Evolutionary conservation across 331 rosid genomes (phyloP).

Genomic region (Quercus tomentella): DNA sequence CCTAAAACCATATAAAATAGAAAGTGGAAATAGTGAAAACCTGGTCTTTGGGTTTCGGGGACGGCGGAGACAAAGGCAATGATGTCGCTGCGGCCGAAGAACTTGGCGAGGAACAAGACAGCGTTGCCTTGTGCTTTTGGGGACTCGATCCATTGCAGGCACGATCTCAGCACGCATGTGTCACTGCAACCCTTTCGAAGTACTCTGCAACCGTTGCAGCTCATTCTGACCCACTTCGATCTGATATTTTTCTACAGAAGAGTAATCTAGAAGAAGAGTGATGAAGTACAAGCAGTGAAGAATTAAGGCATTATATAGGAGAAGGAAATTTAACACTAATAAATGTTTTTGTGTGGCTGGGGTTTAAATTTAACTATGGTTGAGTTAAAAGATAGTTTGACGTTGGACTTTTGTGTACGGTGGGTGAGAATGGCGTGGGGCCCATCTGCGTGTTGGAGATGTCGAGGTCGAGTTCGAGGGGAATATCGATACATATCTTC

Average conservation of each 20-base stretch:
- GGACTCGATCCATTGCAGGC: slow-evolving; percentile 54
- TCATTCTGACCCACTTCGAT: slow-evolving; percentile 33
- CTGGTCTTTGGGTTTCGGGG: slow-evolving; percentile 41
- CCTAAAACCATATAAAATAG: background rate
- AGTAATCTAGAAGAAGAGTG: background rate
- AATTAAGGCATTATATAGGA: background rate
- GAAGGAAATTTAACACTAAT: background rate
- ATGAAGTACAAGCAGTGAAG: background rate
- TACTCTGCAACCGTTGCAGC: slow-evolving; percentile 84
- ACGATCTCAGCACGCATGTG: slow-evolving; percentile 44
- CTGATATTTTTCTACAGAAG: too few relatives aligned
- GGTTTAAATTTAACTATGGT: slow-evolving; percentile 38
- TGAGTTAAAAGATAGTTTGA: slow-evolving; percentile 24
- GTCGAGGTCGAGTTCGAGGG: slow-evolving; percentile 10
- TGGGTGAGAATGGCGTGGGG: slow-evolving; percentile 11
- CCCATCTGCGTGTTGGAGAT: background rate
- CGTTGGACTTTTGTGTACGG: slow-evolving; percentile 1
- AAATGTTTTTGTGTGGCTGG: too few relatives aligned
- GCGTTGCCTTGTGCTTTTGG: slow-evolving; percentile 66
- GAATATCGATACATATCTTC: slow-evolving; percentile 25
- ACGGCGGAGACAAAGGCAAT: slow-evolving; percentile 64
- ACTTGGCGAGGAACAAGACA: slow-evolving; percentile 66
- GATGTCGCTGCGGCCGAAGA: slow-evolving; percentile 76
- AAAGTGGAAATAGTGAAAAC: slow-evolving; percentile 4
- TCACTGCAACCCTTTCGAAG: slow-evolving; percentile 73